Evolutionary conservation across 345 rosid genomes (phyloP).

Genomic region (Syzygium grande): DNA sequence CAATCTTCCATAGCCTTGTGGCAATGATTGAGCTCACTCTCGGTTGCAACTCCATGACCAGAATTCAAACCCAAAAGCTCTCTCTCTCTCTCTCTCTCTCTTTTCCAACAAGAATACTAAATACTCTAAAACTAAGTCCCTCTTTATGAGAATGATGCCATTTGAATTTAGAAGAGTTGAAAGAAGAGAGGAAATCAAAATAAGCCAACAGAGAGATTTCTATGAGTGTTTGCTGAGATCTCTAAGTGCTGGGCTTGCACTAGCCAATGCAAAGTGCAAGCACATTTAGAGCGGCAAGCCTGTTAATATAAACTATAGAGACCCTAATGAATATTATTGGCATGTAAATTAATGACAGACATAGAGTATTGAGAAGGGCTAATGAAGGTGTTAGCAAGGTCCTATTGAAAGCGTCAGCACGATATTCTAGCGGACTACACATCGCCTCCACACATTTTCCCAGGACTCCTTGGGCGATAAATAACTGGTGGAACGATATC

Average conservation of each 20-base stretch:
- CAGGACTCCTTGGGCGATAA: background rate
- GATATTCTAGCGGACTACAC: background rate
- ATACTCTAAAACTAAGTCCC: background rate
- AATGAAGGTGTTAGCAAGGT: background rate
- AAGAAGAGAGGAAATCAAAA: background rate
- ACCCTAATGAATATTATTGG: background rate
- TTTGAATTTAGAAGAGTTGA: background rate
- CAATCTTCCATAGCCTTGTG: background rate
- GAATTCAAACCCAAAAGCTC: background rate
- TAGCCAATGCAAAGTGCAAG: background rate
- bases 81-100: background rate
- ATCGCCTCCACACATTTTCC: background rate
- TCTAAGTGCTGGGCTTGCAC: background rate
- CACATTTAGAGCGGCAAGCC: background rate
- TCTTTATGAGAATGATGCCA: background rate
- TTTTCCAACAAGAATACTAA: no score
- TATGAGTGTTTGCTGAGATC: background rate
- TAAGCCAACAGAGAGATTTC: background rate
- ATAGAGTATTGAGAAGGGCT: background rate
- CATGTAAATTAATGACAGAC: background rate
- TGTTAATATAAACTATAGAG: background rate
- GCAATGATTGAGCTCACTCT: background rate
- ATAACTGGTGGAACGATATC: background rate
- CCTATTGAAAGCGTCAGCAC: background rate
- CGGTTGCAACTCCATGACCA: conserved; percentile 1